Base-by-base conservation (phyloP, 2,329 filamentous ascomycete species). In the Fusarium sp. region DNA sequence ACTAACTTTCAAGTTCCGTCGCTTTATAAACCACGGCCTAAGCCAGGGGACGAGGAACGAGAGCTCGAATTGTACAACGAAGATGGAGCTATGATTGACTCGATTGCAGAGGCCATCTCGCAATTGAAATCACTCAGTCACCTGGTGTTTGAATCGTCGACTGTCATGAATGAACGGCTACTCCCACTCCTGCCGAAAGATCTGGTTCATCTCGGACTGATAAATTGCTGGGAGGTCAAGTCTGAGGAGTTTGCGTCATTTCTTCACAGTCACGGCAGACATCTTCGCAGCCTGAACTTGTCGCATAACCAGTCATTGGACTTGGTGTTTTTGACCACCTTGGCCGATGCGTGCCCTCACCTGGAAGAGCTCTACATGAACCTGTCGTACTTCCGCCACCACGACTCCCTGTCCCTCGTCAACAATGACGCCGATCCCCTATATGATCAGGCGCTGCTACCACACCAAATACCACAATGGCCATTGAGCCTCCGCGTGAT, bases 281-380 rank as follows among this genome's bases (percentile, higher is more conserved):
- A 89, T n/a, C 84, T 98, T 24, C 88, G 88, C 62, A 88, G 89
- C 40, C 86, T 98, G 9, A 88, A 87, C 2, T 85, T 98, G 6
- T 89, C 92, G 62, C 93, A 97, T 82, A 97, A 97, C 77, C 91
- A 94, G 70, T 91, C 92, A 3, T 85, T 98, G 42, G 93, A 91
- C 76, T 83, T 98, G 45, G 90, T 88, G 0, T 98, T 98, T 77
- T 85, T 96, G 8, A 88, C 90, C 0, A 82, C 87, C 29, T 83
- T 98, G 54, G 90, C 89, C 20, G 81, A 84, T 5, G 87, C 89
- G 2, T 98, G 95, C 78, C 94, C 94, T 0, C 86, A 87, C 5
- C 86, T 98, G 7, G 86, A 92, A 77, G 87, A 89, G 27, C 85
- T 98, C 42, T 89, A 88, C 58, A 92, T 97, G 87, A 94, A 97